These are phyloP conservation scores for Fusarium nelsonii DNA, from an alignment of 2,329 filamentous ascomycete genomes.

Conservation along the genomic window DNA sequence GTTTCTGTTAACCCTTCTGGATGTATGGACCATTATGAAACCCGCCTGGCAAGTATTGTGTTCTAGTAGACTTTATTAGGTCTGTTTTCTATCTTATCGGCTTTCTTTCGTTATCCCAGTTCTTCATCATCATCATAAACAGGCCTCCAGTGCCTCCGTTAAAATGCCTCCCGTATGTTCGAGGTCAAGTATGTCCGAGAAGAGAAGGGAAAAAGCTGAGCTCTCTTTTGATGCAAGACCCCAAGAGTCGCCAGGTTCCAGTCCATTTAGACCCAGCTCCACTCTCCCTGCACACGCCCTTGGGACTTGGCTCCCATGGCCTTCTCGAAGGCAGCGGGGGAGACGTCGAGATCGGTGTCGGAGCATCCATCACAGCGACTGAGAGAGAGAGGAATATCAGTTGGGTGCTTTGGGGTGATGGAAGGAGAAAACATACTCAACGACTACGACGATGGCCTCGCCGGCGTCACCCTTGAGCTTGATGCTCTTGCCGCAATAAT, in stretches of 20 bases:
- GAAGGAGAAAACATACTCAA: slow-evolving; percentile 60
- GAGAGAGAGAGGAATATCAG: background rate
- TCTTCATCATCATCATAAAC: slow-evolving; percentile 32
- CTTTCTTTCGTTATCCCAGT: slow-evolving; percentile 15
- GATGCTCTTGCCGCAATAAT: slow-evolving; percentile 73
- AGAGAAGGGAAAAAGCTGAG: background rate
- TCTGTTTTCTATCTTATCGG: background rate
- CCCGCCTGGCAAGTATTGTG: background rate
- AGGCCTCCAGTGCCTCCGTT: slow-evolving; percentile 21
- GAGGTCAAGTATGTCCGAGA: slow-evolving; percentile 27
- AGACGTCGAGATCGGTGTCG: slow-evolving; percentile 63
- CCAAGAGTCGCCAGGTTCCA: background rate
- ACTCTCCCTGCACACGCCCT: slow-evolving; percentile 32
- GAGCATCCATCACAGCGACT: slow-evolving; percentile 66
- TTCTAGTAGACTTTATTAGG: slow-evolving; percentile 16
- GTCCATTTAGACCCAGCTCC: slow-evolving; percentile 19
- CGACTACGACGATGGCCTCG: slow-evolving; percentile 71
- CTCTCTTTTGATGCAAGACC: background rate
- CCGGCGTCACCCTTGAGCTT: slow-evolving; percentile 64
- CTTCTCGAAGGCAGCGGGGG: slow-evolving; percentile 59
- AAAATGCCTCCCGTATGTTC: slow-evolving; percentile 28
- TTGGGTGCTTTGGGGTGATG: too few species aligned
- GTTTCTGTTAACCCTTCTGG: too few species aligned
- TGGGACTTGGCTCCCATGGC: slow-evolving; percentile 53
- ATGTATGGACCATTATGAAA: too few species aligned